A percentile compares a stretch with the other conserved stretches of the same genome.
Conservation (phyloP, 495 filamentous ascomycete genomes). For the Rhypophila decipiens region DNA sequence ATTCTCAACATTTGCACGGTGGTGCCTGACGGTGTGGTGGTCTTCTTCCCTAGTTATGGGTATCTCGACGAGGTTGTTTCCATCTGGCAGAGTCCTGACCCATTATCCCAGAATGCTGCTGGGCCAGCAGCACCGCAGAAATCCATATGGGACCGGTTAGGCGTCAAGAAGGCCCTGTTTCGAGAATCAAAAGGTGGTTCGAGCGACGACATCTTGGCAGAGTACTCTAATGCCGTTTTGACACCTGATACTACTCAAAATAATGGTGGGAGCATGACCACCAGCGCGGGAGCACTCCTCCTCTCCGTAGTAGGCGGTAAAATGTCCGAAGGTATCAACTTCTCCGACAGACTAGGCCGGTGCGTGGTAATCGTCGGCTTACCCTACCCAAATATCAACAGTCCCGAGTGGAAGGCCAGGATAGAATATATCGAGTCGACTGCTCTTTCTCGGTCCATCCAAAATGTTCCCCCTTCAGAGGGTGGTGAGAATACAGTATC, state of each 20-base stretch:
- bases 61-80: constrained; percentile 70
- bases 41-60: constrained; percentile 92
- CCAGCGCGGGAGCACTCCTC: constrained; percentile 59
- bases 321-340: constrained; percentile 96
- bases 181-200: constrained; percentile 55
- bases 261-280: background rate
- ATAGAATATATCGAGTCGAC: constrained; percentile 75
- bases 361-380: constrained; percentile 85
- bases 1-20: constrained; percentile 62
- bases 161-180: constrained; percentile 59
- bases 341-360: constrained; percentile 83
- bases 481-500: constrained; percentile 29
- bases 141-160: constrained; percentile 49
- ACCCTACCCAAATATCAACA: constrained; percentile 87
- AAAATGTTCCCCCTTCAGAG: too few relatives aligned
- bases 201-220: constrained; percentile 60
- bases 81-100: constrained; percentile 51
- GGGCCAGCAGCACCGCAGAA: constrained; percentile 13
- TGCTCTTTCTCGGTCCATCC: constrained; percentile 21
- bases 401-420: constrained; percentile 87
- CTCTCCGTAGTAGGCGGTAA: constrained; percentile 95
- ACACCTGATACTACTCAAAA: background rate
- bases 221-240: constrained; percentile 66
- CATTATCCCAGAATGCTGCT: background rate
- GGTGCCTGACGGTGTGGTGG: constrained; percentile 88